These are phyloP conservation scores for Lanzia echinophila DNA, from an alignment of 2,329 filamentous ascomycete genomes.

Conservation along the genomic window DNA sequence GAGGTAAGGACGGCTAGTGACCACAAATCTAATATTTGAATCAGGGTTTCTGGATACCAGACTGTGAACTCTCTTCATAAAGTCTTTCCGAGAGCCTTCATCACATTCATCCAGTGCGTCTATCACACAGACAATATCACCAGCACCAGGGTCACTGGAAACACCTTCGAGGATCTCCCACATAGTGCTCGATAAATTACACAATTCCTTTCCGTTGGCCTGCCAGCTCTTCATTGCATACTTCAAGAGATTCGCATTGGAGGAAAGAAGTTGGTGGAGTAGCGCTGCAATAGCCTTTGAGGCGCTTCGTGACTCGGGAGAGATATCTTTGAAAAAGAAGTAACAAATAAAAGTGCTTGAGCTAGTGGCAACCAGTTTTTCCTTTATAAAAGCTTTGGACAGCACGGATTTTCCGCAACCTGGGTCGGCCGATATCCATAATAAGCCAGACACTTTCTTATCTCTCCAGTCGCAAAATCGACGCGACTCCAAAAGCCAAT, in stretches of 20 bases:
- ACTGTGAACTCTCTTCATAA: not conserved
- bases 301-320: not conserved
- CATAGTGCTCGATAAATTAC: not conserved
- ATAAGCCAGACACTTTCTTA: not conserved
- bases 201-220: not conserved
- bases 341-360: not conserved
- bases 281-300: not conserved
- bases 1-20: constrained; percentile 6
- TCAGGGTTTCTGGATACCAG: not conserved
- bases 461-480: not conserved
- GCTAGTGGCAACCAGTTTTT: not conserved
- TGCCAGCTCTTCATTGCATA: not conserved
- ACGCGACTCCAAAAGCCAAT: not conserved
- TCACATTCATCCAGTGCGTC: constrained; percentile 7
- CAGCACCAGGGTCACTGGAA: not conserved
- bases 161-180: not conserved
- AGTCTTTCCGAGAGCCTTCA: not conserved
- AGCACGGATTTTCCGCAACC: not conserved
- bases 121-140: not conserved
- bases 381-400: not conserved
- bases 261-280: not conserved
- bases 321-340: not conserved
- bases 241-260: not conserved
- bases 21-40: not conserved
- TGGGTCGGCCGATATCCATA: not conserved